Evolutionary conservation across 2,329 filamentous ascomycete genomes (phyloP).

Genomic region (Pseudocercospora musae): DNA sequence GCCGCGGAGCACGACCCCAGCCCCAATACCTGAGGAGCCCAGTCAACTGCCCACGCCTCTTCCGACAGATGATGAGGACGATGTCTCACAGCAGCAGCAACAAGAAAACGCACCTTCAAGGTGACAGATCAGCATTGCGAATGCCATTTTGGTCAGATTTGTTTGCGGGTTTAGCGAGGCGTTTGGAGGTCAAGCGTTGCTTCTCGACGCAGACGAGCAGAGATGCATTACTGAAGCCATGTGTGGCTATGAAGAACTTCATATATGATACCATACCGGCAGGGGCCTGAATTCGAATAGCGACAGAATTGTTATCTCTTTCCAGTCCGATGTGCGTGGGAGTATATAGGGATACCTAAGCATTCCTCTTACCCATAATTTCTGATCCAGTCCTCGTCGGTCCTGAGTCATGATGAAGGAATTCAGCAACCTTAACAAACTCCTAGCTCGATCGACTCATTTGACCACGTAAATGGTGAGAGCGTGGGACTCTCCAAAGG

Average conservation of each 20-base stretch:
- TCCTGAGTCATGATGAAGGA: no score
- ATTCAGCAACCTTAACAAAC: no score
- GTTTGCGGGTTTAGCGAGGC: not conserved
- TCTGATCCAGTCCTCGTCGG: no score
- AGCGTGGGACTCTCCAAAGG: no score
- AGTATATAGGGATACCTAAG: no score
- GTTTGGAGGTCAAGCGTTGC: not conserved
- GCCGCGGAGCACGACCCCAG: constrained; percentile 12
- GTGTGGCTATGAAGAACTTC: not conserved
- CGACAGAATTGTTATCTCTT: not conserved
- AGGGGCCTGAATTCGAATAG: not conserved
- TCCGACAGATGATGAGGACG: constrained; percentile 27
- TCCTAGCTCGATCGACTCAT: not conserved
- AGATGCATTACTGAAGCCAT: not conserved
- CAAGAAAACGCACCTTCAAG: not conserved
- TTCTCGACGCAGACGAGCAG: not conserved
- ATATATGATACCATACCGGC: not conserved
- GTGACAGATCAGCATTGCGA: constrained; percentile 1
- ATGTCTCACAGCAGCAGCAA: constrained; percentile 10
- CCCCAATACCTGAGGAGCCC: constrained; percentile 16
- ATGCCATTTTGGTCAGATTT: not conserved
- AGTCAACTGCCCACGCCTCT: constrained; percentile 27
- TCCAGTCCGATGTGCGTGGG: no score
- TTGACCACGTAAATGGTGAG: not conserved
- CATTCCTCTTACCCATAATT: no score